Evolutionary conservation across 768 basidiomycete genomes (phyloP), one percentile per base, ranked within the genome.

Genomic region (Macrolepiota fuliginosa): DNA sequence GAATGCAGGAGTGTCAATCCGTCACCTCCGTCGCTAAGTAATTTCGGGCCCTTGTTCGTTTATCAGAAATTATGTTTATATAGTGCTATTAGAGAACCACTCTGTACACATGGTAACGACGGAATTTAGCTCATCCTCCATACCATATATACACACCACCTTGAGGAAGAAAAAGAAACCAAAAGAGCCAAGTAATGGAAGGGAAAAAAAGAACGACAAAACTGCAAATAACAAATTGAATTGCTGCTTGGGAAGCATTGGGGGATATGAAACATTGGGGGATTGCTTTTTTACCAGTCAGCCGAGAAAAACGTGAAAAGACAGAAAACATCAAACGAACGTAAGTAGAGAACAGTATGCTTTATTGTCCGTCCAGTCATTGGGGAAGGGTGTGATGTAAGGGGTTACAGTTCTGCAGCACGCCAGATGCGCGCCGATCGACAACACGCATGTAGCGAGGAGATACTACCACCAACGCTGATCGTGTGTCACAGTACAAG

Each of bases 171-270:
- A 50, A 54, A 50, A 54, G 42, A 54, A 49, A 45, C 19, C 19
- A 54, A 32, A 54, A 47, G 49, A 51, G 25, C 40, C 61, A 62
- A 35, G 53, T 55, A 50, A 52, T 40, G 37, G 27, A 27, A 45
- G 29, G 42, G 35, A 54, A 40, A 29, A 58, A 59, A 58, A 50
- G 17, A 39, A 56, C 47, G 37, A 51, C 35, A 58, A 62, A 35
- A 17, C 35, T 19, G 29, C 29, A n/a, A 54, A 54, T 54, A 54
- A 54, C 53, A 54, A 36, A 58, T 58, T 35, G 42, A 37, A 39
- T 27, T 51, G 24, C 36, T 47, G 40, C 45, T 64, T 60, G 22
- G 63, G 67, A 57, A 62, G 53, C 63, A 66, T 53, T 61, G 61
- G 56, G 60, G 63, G 49, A 60, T 62, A 54, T 52, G 65, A 49